Conservation (phyloP, 1,139 yeast species). For the Kluyveromyces sp. region DNA sequence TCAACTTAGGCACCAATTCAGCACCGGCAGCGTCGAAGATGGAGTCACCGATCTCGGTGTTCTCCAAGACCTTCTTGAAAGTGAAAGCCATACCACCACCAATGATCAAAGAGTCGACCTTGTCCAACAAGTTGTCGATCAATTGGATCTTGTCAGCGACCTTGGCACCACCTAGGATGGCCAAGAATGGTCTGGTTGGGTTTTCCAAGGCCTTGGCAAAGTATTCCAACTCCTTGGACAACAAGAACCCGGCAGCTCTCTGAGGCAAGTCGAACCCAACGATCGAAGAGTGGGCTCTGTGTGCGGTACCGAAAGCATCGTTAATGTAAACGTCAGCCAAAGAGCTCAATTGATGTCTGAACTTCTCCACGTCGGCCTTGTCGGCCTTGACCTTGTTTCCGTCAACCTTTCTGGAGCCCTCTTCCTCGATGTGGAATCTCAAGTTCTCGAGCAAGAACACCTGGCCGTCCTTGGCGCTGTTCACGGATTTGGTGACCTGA, state of each 20-base stretch:
- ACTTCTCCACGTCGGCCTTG: slow-evolving; percentile 68
- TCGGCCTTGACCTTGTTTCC: slow-evolving; percentile 90
- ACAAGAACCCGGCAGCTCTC: slow-evolving; percentile 95
- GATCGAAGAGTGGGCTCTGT: slow-evolving; percentile 98
- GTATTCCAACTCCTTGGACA: slow-evolving; percentile 92
- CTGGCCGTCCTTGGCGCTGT: slow-evolving; percentile 58
- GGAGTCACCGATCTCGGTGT: slow-evolving; percentile 81
- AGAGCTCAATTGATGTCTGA: slow-evolving; percentile 80
- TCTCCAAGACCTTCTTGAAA: slow-evolving; percentile 84
- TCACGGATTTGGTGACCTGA: slow-evolving; percentile 73
- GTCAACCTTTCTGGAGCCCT: slow-evolving; percentile 83
- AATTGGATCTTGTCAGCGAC: slow-evolving; percentile 96
- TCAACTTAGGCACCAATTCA: slow-evolving; percentile 78
- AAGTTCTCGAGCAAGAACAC: slow-evolving; percentile 82
- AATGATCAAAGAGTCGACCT: slow-evolving; percentile 83
- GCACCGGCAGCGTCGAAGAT: slow-evolving; percentile 89
- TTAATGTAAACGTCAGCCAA: slow-evolving; percentile 93
- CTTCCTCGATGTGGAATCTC: slow-evolving; percentile 95
- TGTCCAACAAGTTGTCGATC: slow-evolving; percentile 92
- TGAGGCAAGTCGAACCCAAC: slow-evolving; percentile 90
- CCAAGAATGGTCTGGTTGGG: slow-evolving; percentile 95
- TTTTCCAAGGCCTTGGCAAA: slow-evolving; percentile 95
- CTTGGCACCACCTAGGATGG: slow-evolving; percentile 97
- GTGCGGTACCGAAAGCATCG: slow-evolving; percentile 98
- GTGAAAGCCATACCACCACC: slow-evolving; percentile 99